Evolutionary conservation across 441 rosid genomes (phyloP).

Genomic region (Theobroma grandiflorum): DNA sequence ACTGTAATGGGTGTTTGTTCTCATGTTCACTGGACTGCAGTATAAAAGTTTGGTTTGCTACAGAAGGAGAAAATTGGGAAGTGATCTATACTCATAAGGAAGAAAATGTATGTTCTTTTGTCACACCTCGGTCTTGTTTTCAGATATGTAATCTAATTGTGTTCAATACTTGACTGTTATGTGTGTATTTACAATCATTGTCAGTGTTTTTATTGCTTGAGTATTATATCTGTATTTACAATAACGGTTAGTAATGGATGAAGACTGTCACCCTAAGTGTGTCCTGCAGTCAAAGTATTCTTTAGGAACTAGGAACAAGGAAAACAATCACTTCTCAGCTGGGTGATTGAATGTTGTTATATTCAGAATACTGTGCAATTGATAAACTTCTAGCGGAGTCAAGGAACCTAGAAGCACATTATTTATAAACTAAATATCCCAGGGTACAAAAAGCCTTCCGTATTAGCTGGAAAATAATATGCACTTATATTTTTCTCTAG

Average conservation of each 20-base stretch:
- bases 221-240: neutral
- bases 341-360: neutral
- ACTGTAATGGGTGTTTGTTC: constrained; percentile 24
- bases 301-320: neutral
- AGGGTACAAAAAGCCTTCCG: no score
- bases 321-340: neutral
- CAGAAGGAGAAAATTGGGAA: constrained; percentile 29
- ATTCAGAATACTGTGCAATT: neutral
- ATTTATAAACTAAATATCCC: neutral
- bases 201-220: neutral
- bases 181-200: neutral
- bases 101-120: constrained; percentile 17
- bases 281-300: neutral
- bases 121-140: neutral
- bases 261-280: neutral
- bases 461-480: no score
- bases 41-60: constrained; percentile 26
- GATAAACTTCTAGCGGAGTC: neutral
- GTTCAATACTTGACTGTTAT: neutral
- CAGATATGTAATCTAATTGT: neutral
- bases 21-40: constrained; percentile 31
- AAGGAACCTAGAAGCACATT: neutral
- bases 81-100: constrained; percentile 34
- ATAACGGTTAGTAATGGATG: neutral
- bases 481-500: no score